Evolutionary conservation across 306 rosid genomes (phyloP).

Genomic region (Cotoneaster glaucophyllus): DNA sequence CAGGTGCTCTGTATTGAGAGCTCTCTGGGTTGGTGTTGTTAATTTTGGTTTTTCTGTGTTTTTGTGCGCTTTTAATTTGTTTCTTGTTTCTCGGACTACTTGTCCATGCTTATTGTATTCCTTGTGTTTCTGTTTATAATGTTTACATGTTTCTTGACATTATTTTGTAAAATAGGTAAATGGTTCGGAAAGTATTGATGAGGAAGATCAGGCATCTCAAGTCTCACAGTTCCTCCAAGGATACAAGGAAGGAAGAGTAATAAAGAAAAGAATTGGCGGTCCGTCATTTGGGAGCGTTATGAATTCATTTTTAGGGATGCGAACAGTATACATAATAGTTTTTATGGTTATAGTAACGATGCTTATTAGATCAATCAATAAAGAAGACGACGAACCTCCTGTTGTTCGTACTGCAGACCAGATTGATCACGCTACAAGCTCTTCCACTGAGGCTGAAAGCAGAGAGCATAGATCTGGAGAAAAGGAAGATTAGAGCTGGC

Average conservation of each 20-base stretch:
- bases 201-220: slow-evolving; percentile 66
- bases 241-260: slow-evolving; percentile 71
- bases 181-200: slow-evolving; percentile 65
- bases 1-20: no score
- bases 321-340: slow-evolving; percentile 56
- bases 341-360: slow-evolving; percentile 48
- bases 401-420: slow-evolving; percentile 40
- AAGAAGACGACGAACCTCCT: slow-evolving; percentile 43
- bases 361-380: slow-evolving; percentile 38
- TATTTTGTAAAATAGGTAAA: slow-evolving; percentile 39
- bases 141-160: neutral
- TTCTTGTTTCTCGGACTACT: no score
- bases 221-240: slow-evolving; percentile 69
- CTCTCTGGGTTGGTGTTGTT: no score
- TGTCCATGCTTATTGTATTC: no score
- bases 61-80: no score
- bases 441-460: slow-evolving; percentile 39
- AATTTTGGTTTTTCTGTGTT: no score
- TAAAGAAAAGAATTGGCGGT: slow-evolving; percentile 40
- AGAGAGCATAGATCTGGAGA: slow-evolving; percentile 55
- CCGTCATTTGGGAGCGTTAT: slow-evolving; percentile 39
- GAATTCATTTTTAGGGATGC: slow-evolving; percentile 48
- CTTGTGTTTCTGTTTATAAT: no score
- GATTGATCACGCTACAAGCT: slow-evolving; percentile 38
- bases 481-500: slow-evolving; percentile 60